Conservation (phyloP, 2,329 filamentous ascomycete genomes). For the Penicillium sp. region DNA sequence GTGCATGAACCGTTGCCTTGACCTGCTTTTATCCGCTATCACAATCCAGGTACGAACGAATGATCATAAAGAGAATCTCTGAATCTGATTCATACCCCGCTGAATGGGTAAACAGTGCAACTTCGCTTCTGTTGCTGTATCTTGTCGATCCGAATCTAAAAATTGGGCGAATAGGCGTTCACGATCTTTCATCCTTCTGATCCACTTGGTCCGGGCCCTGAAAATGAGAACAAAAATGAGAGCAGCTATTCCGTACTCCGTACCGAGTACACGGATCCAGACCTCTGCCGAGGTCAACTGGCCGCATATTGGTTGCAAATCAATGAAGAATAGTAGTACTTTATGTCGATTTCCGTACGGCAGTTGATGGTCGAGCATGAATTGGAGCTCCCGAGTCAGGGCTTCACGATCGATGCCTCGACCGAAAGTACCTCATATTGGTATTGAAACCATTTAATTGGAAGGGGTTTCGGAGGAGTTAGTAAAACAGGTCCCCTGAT, state of each 20-base stretch:
- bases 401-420: not conserved
- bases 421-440: not conserved
- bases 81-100: not conserved
- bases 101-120: not conserved
- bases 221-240: slow-evolving; percentile 4
- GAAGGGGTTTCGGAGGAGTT: not conserved
- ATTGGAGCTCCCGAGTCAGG: too few relatives aligned
- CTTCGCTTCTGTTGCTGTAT: not conserved
- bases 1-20: not conserved
- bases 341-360: too few relatives aligned
- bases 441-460: not conserved
- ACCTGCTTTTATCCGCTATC: not conserved
- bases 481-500: slow-evolving; percentile 1
- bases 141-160: slow-evolving; percentile 8
- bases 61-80: not conserved
- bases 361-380: too few relatives aligned
- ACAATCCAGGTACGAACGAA: not conserved
- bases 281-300: not conserved
- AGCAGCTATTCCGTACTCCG: too few relatives aligned
- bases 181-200: not conserved
- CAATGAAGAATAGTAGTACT: not conserved
- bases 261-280: slow-evolving; percentile 2
- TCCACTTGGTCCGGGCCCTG: slow-evolving; percentile 7
- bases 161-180: not conserved
- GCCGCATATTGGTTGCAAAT: not conserved